A percentile compares a stretch with the other conserved stretches of the same genome.
Conservation (phyloP, 2,329 filamentous ascomycete genomes). For the Fusarium nygamai region DNA sequence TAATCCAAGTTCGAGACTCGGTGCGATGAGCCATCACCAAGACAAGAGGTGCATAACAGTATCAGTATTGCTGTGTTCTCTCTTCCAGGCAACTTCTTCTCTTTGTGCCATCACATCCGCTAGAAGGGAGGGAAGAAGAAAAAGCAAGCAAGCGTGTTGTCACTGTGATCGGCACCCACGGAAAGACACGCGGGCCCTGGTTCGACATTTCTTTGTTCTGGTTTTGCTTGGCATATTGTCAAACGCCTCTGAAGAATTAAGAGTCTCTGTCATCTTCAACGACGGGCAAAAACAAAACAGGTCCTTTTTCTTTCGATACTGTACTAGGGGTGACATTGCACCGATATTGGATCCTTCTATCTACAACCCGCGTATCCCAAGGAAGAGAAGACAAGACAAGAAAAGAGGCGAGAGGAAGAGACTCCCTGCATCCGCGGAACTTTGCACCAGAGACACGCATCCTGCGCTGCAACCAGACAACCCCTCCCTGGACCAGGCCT, state of each 20-base stretch:
- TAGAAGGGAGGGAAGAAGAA: not conserved
- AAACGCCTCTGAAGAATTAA: slow-evolving; percentile 11
- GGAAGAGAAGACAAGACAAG: not conserved
- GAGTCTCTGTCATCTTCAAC: slow-evolving; percentile 4
- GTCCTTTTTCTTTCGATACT: not conserved
- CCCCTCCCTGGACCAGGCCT: slow-evolving; percentile 12
- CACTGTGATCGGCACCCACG: slow-evolving; percentile 6
- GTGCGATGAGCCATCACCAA: not conserved
- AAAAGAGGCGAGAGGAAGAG: not conserved
- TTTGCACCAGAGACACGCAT: slow-evolving; percentile 1
- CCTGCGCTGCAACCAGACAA: slow-evolving; percentile 13
- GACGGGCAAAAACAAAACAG: not conserved
- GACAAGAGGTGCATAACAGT: slow-evolving; percentile 2
- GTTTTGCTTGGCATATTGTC: not conserved
- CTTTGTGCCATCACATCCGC: not conserved
- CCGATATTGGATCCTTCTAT: not conserved
- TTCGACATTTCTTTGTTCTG: slow-evolving; percentile 19
- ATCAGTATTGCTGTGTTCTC: not conserved
- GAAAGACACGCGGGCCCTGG: not conserved
- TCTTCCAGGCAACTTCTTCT: not conserved
- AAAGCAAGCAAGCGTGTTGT: not conserved
- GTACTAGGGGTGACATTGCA: not conserved
- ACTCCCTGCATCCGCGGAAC: slow-evolving; percentile 3
- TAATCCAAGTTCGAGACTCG: slow-evolving; percentile 8
- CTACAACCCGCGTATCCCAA: not conserved